phyloP scores from a whole-genome alignment of 169 alveolate genomes.

The Babesia sp. region DNA sequence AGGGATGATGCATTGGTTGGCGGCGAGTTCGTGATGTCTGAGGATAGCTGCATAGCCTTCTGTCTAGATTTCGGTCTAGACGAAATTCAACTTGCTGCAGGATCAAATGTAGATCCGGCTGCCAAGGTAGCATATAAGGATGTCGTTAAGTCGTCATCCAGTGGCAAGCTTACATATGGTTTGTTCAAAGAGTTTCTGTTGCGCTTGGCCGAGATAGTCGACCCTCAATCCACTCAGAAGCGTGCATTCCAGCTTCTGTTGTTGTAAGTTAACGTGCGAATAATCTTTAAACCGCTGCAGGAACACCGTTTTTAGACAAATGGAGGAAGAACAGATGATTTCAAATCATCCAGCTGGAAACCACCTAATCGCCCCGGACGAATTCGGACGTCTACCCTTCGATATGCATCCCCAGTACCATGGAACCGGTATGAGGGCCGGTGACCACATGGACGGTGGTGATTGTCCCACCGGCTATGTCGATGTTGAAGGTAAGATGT shows the following conservation, averaged over 20 bases:
- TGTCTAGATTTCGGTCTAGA: conserved; percentile 60
- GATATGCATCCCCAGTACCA: neutral
- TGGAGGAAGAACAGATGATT: conserved; percentile 9
- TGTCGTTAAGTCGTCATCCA: neutral
- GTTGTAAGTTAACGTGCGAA: conserved; percentile 8
- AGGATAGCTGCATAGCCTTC: conserved; percentile 38
- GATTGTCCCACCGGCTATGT: neutral
- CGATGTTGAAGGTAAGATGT: conserved; percentile 60
- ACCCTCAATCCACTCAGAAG: conserved; percentile 55
- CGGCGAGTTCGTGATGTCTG: conserved; percentile 64
- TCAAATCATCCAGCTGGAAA: neutral
- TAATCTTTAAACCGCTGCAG: neutral
- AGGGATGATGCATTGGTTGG: conserved; percentile 20
- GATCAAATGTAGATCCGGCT: conserved; percentile 23
- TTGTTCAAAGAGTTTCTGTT: conserved; percentile 56
- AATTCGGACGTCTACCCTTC: conserved; percentile 17
- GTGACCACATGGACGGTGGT: neutral
- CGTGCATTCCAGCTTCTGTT: conserved; percentile 52
- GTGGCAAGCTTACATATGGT: conserved; percentile 43
- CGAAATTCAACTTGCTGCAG: conserved; percentile 15
- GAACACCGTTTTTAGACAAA: conserved; percentile 10
- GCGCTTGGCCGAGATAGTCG: conserved; percentile 35
- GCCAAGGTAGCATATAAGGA: conserved; percentile 51
- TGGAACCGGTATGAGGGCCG: neutral
- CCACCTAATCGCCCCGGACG: conserved; percentile 22